Evolutionary conservation across 1,284 basidiomycete species (phyloP).

Genomic region (Leccinum ponderosum): DNA sequence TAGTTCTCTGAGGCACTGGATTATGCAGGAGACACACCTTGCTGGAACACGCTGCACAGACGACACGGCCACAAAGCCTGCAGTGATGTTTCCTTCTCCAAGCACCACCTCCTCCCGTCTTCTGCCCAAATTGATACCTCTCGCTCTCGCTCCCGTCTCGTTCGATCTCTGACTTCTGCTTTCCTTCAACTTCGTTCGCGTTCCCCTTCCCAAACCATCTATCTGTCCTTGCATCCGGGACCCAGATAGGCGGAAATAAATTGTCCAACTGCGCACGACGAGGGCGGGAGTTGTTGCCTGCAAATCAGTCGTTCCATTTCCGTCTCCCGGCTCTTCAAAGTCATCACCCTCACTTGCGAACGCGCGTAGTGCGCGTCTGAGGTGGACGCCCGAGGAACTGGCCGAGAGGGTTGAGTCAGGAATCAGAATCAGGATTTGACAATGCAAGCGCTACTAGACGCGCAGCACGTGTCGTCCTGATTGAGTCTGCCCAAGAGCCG

Average conservation of each 20-base stretch:
- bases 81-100: conserved; percentile 87
- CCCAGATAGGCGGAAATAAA: conserved; percentile 91
- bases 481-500: conserved; percentile 61
- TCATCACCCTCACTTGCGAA: conserved; percentile 41
- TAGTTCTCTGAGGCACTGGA: not conserved
- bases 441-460: conserved; percentile 65
- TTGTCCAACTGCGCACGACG: conserved; percentile 58
- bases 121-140: conserved; percentile 12
- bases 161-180: conserved; percentile 11
- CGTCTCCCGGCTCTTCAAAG: conserved; percentile 21
- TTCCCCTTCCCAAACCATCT: conserved; percentile 41
- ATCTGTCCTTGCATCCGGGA: conserved; percentile 81
- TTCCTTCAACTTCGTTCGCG: conserved; percentile 10
- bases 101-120: conserved; percentile 24
- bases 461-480: conserved; percentile 73
- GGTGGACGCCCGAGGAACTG: conserved; percentile 70
- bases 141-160: conserved; percentile 6
- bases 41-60: conserved; percentile 82
- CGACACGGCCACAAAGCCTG: conserved; percentile 83
- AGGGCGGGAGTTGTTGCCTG: conserved; percentile 3
- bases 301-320: conserved; percentile 9
- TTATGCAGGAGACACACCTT: conserved; percentile 49
- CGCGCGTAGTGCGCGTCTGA: conserved; percentile 70
- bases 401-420: conserved; percentile 78
- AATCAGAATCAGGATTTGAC: too few species aligned